A percentile compares a stretch with the other conserved stretches of the same genome.
Evolutionary conservation across 805 yeast genomes (phyloP).

Genomic region (Candida silvatica): DNA sequence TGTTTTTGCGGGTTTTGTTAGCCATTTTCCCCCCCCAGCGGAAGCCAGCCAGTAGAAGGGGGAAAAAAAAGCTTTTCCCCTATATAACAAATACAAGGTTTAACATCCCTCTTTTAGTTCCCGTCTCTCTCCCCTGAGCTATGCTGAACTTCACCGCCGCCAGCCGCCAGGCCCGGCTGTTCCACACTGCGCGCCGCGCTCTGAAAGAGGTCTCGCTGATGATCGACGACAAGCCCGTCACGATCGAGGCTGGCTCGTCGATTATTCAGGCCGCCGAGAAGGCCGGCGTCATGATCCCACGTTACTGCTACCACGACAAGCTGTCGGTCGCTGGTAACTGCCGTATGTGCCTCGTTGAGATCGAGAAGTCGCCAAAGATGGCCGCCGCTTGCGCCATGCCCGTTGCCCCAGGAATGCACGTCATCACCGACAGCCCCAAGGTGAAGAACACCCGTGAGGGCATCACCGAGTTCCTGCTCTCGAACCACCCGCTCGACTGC

Average conservation of each 20-base stretch:
- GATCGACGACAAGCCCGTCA: conserved; percentile 65
- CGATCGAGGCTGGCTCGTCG: conserved; percentile 79
- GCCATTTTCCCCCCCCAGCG: no score
- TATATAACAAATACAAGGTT: no score
- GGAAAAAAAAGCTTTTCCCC: no score
- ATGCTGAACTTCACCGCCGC: no score
- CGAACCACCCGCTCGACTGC: conserved; percentile 88
- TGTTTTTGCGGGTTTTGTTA: no score
- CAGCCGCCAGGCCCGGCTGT: conserved; percentile 1
- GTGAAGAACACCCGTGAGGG: conserved; percentile 82
- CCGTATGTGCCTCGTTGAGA: conserved; percentile 87
- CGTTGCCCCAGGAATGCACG: conserved; percentile 84
- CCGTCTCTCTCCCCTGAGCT: conserved; percentile 4
- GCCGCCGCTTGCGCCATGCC: conserved; percentile 92
- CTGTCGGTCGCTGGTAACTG: conserved; percentile 89
- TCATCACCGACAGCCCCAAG: conserved; percentile 68
- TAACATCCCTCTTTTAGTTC: neutral
- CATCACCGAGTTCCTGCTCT: conserved; percentile 80
- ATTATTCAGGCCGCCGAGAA: conserved; percentile 87
- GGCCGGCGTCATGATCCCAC: conserved; percentile 82
- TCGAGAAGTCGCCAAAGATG: conserved; percentile 82
- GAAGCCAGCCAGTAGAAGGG: no score
- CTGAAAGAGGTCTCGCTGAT: conserved; percentile 28
- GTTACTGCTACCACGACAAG: conserved; percentile 89
- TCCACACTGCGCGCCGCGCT: conserved; percentile 3